These are phyloP conservation scores for Tolypocladium amazonense DNA, from an alignment of 2,329 filamentous ascomycete genomes.

Conservation along the genomic window DNA sequence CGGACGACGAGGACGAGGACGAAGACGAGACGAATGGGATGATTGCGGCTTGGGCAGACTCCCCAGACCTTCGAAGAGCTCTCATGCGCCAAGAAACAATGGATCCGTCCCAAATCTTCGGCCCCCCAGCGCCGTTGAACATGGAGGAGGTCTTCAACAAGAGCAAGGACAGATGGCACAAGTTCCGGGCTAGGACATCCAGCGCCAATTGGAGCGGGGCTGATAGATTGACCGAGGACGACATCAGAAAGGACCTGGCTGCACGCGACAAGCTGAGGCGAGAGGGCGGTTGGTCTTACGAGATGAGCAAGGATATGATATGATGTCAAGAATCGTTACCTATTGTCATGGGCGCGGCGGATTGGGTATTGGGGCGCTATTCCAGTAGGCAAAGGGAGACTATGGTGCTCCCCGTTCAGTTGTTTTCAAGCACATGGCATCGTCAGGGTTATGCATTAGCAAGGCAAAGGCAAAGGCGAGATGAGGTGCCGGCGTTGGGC, in stretches of 20 bases:
- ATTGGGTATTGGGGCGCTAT: not conserved
- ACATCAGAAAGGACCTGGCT: conserved; percentile 70
- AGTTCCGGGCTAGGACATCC: conserved; percentile 82
- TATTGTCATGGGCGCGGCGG: not conserved
- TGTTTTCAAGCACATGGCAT: not conserved
- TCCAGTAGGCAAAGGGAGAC: not conserved
- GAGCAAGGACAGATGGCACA: conserved; percentile 74
- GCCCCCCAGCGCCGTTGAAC: conserved; percentile 74
- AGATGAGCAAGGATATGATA: conserved; percentile 37
- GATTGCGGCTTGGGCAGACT: conserved; percentile 79
- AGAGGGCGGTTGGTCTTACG: conserved; percentile 79
- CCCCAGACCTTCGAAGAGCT: conserved; percentile 66
- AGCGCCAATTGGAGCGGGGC: conserved; percentile 88
- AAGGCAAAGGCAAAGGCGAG: not conserved
- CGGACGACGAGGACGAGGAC: conserved; percentile 84
- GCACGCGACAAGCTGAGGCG: conserved; percentile 68
- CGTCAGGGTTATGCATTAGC: not conserved
- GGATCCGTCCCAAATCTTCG: conserved; percentile 80
- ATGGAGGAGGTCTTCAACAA: conserved; percentile 96
- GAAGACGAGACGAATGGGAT: conserved; percentile 45
- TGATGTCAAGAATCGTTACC: conserved; percentile 11
- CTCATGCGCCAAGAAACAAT: conserved; percentile 75
- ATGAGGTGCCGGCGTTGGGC: not conserved
- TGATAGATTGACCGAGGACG: conserved; percentile 77
- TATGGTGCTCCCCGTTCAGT: not conserved